phyloP scores from a whole-genome alignment of 805 yeast genomes.

The Myxozyma nipponensis region DNA sequence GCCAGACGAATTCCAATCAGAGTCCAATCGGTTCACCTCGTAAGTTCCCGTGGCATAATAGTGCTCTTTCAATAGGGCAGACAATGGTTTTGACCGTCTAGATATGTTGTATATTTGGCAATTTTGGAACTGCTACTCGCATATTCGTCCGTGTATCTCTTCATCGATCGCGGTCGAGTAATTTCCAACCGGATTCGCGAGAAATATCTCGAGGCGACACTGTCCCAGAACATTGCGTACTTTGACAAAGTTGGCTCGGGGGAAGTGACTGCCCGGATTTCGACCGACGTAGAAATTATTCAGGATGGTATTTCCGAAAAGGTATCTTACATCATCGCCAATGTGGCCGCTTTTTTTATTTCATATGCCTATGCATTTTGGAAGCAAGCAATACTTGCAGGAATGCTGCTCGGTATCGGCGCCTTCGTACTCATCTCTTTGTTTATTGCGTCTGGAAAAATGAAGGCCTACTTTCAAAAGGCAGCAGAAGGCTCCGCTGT shows the following conservation, averaged over 20 bases:
- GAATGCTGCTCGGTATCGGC: slow-evolving; percentile 33
- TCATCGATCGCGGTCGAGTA: slow-evolving; percentile 42
- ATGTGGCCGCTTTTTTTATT: slow-evolving; percentile 39
- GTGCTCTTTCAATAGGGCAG: slow-evolving; percentile 7
- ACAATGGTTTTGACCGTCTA: slow-evolving; percentile 28
- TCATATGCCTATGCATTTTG: slow-evolving; percentile 41
- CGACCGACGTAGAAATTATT: slow-evolving; percentile 40
- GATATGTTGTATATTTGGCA: not conserved
- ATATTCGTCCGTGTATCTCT: slow-evolving; percentile 20
- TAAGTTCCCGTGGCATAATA: slow-evolving; percentile 35
- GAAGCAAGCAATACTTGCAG: slow-evolving; percentile 37
- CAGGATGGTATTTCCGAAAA: slow-evolving; percentile 45
- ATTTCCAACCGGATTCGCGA: slow-evolving; percentile 41
- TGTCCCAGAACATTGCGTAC: slow-evolving; percentile 42
- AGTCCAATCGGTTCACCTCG: slow-evolving; percentile 37
- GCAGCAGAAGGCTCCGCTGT: slow-evolving; percentile 12
- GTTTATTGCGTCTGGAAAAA: slow-evolving; percentile 33
- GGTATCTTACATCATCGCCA: slow-evolving; percentile 38
- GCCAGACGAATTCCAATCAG: slow-evolving; percentile 34
- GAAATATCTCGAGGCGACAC: slow-evolving; percentile 36
- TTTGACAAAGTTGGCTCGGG: slow-evolving; percentile 44
- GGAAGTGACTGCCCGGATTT: slow-evolving; percentile 44
- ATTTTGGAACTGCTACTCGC: not conserved
- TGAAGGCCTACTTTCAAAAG: slow-evolving; percentile 21
- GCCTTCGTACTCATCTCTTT: slow-evolving; percentile 34